Evolutionary conservation across 1,284 basidiomycete species (phyloP).

Genomic region (Puccinia hordei): DNA sequence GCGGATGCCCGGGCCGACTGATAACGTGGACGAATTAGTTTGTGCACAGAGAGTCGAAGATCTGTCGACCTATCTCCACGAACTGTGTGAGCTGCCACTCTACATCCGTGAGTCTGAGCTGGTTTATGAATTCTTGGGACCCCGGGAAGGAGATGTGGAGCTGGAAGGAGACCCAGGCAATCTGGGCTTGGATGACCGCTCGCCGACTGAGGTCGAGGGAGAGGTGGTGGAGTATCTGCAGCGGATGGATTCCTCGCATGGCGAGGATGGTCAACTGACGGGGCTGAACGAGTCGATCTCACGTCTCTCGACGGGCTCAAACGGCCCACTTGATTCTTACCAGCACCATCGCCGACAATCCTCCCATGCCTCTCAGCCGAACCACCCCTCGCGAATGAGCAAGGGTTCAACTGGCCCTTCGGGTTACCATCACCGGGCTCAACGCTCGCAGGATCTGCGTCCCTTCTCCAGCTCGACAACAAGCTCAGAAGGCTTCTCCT

Average conservation of each 20-base stretch:
- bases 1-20: slow-evolving; percentile 90
- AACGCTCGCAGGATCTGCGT: slow-evolving; percentile 16
- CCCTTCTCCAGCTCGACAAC: slow-evolving; percentile 41
- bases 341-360: slow-evolving; percentile 8
- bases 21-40: slow-evolving; percentile 78
- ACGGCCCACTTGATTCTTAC: background rate
- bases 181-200: slow-evolving; percentile 62
- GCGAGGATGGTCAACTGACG: background rate
- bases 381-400: background rate
- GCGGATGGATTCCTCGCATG: slow-evolving; percentile 19
- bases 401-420: background rate
- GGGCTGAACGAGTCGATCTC: slow-evolving; percentile 15
- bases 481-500: slow-evolving; percentile 19
- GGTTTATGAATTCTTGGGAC: slow-evolving; percentile 79
- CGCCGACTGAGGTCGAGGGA: slow-evolving; percentile 29
- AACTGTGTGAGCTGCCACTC: slow-evolving; percentile 70
- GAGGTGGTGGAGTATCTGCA: slow-evolving; percentile 44
- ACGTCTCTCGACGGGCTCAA: slow-evolving; percentile 20
- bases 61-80: slow-evolving; percentile 82
- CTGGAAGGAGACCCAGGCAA: slow-evolving; percentile 65
- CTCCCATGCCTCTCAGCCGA: slow-evolving; percentile 48
- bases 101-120: slow-evolving; percentile 80
- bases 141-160: slow-evolving; percentile 79
- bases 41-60: slow-evolving; percentile 80
- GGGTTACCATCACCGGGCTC: background rate